Conservation (phyloP, 2,329 filamentous ascomycete genomes). For the Saccharata proteae region DNA sequence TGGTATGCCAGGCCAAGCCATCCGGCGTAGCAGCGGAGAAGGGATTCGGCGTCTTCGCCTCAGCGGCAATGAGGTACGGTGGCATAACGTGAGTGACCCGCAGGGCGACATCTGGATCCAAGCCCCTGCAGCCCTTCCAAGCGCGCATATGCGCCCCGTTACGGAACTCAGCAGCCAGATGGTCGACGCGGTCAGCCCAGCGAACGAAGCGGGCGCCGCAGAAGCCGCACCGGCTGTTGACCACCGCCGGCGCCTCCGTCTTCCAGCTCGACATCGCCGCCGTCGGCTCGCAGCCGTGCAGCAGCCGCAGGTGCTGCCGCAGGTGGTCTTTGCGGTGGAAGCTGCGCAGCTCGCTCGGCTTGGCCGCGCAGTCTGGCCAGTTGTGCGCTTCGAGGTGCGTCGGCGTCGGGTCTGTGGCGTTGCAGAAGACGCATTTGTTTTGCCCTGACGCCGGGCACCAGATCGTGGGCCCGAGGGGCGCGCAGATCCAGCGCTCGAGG, state of each 20-base stretch:
- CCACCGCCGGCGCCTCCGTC: conserved; percentile 28
- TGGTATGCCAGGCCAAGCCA: conserved; percentile 17
- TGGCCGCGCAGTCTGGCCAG: conserved; percentile 53
- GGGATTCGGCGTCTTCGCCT: conserved; percentile 20
- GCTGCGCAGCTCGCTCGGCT: conserved; percentile 49
- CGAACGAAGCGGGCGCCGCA: conserved; percentile 22
- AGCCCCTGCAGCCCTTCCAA: conserved; percentile 44
- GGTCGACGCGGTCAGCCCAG: conserved; percentile 41
- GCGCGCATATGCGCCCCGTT: conserved; percentile 40
- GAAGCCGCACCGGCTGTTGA: conserved; percentile 40
- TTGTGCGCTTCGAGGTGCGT: conserved; percentile 50
- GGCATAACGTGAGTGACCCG: conserved; percentile 41
- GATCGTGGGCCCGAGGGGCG: conserved; percentile 46
- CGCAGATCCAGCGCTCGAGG: conserved; percentile 39
- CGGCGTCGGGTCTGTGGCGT: conserved; percentile 37
- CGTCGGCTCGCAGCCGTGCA: conserved; percentile 51
- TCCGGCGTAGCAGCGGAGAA: conserved; percentile 32
- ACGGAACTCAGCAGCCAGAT: conserved; percentile 44
- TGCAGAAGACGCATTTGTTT: conserved; percentile 48
- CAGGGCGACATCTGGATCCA: conserved; percentile 35
- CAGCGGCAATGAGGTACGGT: conserved; percentile 38
- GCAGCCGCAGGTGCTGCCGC: conserved; percentile 47
- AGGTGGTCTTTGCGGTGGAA: conserved; percentile 54
- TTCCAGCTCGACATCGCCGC: conserved; percentile 54
- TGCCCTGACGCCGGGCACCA: conserved; percentile 44